Evolutionary conservation across 208 protist genomes (phyloP).

Genomic region (Herpetomonas samuelpessoai): DNA sequence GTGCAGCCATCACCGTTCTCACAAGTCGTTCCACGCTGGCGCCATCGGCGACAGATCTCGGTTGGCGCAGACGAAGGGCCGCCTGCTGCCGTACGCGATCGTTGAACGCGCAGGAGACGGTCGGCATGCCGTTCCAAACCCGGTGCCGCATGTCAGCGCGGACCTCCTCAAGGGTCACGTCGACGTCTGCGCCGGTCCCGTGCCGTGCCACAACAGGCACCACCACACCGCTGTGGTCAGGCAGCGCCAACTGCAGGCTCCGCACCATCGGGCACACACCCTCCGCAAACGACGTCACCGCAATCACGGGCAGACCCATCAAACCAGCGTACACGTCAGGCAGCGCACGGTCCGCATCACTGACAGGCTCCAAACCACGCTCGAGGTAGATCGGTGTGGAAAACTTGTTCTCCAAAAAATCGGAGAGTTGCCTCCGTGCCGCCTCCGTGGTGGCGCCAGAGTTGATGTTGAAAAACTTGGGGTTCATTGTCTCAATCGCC

Average conservation of each 20-base stretch:
- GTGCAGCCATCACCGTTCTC: no score
- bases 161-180: no score
- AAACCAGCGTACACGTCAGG: constrained; percentile 18
- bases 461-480: constrained; percentile 52
- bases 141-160: no score
- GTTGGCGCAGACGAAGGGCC: no score
- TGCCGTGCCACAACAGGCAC: constrained; percentile 5
- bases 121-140: no score
- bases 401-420: constrained; percentile 21
- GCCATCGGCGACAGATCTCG: no score
- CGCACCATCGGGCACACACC: constrained; percentile 45
- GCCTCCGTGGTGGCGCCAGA: constrained; percentile 5
- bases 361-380: not conserved
- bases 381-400: constrained; percentile 24
- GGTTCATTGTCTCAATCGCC: constrained; percentile 10
- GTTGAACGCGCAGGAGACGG: no score
- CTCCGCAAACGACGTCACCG: constrained; percentile 34
- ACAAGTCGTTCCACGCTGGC: no score
- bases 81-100: no score
- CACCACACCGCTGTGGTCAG: constrained; percentile 28
- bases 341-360: constrained; percentile 4
- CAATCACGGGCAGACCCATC: constrained; percentile 51
- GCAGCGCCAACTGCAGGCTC: constrained; percentile 40
- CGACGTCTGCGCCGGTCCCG: no score
- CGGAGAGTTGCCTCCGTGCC: constrained; percentile 16